Conservation (phyloP, 352 stramenopile species). For the Phytopythium helicoides region DNA sequence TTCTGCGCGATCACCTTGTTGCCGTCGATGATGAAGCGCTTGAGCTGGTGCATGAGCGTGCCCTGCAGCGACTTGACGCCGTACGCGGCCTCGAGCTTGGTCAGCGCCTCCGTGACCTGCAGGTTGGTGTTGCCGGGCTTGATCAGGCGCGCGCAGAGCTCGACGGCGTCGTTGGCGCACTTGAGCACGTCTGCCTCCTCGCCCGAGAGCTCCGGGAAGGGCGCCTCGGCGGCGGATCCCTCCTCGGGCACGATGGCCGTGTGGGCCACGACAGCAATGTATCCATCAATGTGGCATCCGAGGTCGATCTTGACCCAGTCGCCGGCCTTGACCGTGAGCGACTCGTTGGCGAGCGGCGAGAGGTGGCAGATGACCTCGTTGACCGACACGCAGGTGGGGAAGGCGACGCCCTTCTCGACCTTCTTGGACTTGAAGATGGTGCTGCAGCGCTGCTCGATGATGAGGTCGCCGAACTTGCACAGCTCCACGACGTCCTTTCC, state of each 20-base stretch:
- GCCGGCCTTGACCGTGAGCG: constrained; percentile 63
- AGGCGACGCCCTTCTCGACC: constrained; percentile 98
- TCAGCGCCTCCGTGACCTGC: constrained; percentile 94
- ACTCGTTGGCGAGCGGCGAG: constrained; percentile 93
- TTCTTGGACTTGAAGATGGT: constrained; percentile 98
- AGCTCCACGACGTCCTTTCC: constrained; percentile 96
- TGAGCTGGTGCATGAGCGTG: constrained; percentile 99
- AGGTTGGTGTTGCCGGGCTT: constrained; percentile 97
- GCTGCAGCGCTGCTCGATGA: constrained; percentile 76
- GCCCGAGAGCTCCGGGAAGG: constrained; percentile 60
- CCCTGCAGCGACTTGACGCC: constrained; percentile 96
- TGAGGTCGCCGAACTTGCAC: constrained; percentile 90
- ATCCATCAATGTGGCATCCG: constrained; percentile 99
- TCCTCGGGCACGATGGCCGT: constrained; percentile 93
- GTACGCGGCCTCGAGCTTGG: constrained; percentile 94
- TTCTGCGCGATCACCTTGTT: constrained; percentile 96
- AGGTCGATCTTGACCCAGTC: constrained; percentile 96
- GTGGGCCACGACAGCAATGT: constrained; percentile 98
- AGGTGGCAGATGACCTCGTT: constrained; percentile 99
- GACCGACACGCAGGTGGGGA: constrained; percentile 98
- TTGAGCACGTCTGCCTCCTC: constrained; percentile 94
- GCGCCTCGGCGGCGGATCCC: constrained; percentile 46
- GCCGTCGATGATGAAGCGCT: constrained; percentile 98
- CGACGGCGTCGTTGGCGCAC: constrained; percentile 96
- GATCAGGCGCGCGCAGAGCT: constrained; percentile 96